Evolutionary conservation across 2,329 filamentous ascomycete genomes (phyloP), one percentile per base, ranked within the genome.

Genomic region (Exutisphaerella laricina): DNA sequence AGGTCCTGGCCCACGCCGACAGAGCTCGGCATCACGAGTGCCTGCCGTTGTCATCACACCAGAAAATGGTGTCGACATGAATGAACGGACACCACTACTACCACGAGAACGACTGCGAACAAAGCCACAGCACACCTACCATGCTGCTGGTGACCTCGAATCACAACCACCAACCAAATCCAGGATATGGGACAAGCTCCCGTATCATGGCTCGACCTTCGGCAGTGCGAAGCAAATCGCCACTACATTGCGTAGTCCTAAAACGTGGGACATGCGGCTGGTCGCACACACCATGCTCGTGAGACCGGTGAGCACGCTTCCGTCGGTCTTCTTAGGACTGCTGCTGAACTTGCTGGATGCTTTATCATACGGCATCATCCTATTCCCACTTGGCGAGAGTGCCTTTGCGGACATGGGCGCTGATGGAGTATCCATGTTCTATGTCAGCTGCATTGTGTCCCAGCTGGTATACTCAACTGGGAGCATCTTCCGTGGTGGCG

Each of bases 391-490:
- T 0, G 89, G 90, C 5, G 84, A 86, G 50, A 80, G 86, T 5
- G 77, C 95, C 14, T 98, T 98, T 63, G 79, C 84, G 20, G 77
- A 84, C 49, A 78, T 97, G 5, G 92, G 90, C 1, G 83, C 90
- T 1, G 90, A 95, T 43, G 92, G 92, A 17, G 95, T 98, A 43
- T 95, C 92, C 1, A 96, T 98, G 67, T 98, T 97, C 69, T 98
- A 97, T 64, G 86, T 98, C 55, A 96, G 89, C 73, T 96, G 89
- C 44, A 95, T 98, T 50, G 78, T 97, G 29, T 85, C 92, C 0
- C 92, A 98, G 62, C 66, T 98, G 39, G 85, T 88, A 12, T 97
- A 90, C 62, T 96, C 90, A 0, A 82, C 81, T 3, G 85, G 88
- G 1, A 96, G 89, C 58, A 81, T 87, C 23, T 98, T 98, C 69